Evolutionary conservation across 2,329 filamentous ascomycete genomes (phyloP).

Genomic region (Xylariaceae sp.): DNA sequence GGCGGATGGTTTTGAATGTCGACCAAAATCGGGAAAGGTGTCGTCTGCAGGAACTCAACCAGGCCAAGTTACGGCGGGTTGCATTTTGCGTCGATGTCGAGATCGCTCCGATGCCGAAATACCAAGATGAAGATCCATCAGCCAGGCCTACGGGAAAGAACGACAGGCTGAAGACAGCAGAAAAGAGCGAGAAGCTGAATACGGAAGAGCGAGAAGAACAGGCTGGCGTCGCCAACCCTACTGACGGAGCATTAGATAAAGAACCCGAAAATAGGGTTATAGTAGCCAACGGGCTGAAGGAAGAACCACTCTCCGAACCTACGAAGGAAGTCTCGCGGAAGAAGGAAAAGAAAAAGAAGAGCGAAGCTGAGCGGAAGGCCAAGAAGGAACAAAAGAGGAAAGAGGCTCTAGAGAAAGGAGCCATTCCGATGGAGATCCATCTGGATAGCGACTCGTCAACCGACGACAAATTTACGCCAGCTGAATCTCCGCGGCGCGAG

Average conservation of each 20-base stretch:
- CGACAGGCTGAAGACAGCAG: constrained; percentile 59
- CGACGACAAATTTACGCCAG: constrained; percentile 31
- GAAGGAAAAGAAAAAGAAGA: constrained; percentile 94
- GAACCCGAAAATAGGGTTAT: constrained; percentile 39
- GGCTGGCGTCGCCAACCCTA: constrained; percentile 41
- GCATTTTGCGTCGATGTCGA: constrained; percentile 97
- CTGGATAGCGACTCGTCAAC: constrained; percentile 61
- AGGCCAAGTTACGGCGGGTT: constrained; percentile 77
- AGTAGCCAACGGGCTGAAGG: constrained; percentile 27
- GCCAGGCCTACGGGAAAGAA: constrained; percentile 51
- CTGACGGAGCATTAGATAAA: constrained; percentile 38
- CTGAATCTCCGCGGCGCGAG: constrained; percentile 48
- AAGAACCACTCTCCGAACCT: constrained; percentile 27
- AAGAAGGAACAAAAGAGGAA: constrained; percentile 83
- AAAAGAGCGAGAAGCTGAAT: constrained; percentile 70
- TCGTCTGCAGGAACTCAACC: constrained; percentile 71
- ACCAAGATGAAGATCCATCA: constrained; percentile 58
- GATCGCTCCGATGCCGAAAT: constrained; percentile 82
- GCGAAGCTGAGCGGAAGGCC: constrained; percentile 87
- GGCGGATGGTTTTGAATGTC: constrained; percentile 78
- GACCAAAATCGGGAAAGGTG: constrained; percentile 77
- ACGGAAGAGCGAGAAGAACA: constrained; percentile 62
- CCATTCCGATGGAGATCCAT: constrained; percentile 77
- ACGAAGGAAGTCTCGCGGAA: constrained; percentile 59
- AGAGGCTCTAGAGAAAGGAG: constrained; percentile 82